phyloP scores from a whole-genome alignment of 2,329 filamentous ascomycete genomes.

The Xylariaceae sp. region DNA sequence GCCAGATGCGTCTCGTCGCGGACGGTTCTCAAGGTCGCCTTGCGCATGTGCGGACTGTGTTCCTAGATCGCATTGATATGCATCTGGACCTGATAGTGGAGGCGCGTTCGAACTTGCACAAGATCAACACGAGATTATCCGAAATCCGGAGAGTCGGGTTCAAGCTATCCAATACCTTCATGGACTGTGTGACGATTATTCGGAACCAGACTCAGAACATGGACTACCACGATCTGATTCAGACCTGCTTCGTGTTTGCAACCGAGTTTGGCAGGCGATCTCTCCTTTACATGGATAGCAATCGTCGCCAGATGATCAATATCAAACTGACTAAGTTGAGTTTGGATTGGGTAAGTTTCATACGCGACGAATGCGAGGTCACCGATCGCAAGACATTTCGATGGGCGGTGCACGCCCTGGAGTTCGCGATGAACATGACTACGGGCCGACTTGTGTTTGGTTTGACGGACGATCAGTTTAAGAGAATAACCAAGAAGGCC shows the following conservation, averaged over 20 bases:
- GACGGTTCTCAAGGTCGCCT: slow-evolving; percentile 78
- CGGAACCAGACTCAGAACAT: slow-evolving; percentile 76
- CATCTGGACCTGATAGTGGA: slow-evolving; percentile 87
- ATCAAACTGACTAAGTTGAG: slow-evolving; percentile 88
- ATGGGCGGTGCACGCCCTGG: slow-evolving; percentile 91
- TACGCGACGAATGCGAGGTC: slow-evolving; percentile 92
- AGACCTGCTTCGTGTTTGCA: slow-evolving; percentile 97
- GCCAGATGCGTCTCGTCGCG: slow-evolving; percentile 81
- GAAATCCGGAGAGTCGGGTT: slow-evolving; percentile 95
- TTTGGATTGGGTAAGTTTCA: slow-evolving; percentile 95
- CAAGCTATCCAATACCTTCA: slow-evolving; percentile 94
- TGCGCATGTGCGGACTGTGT: slow-evolving; percentile 69
- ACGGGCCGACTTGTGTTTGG: slow-evolving; percentile 88
- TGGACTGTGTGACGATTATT: slow-evolving; percentile 96
- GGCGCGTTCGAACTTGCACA: slow-evolving; percentile 85
- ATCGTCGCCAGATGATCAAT: slow-evolving; percentile 94
- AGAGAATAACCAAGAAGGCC: slow-evolving; percentile 76
- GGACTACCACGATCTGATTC: slow-evolving; percentile 90
- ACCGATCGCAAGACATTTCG: slow-evolving; percentile 94
- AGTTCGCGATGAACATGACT: slow-evolving; percentile 97
- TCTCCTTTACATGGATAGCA: slow-evolving; percentile 91
- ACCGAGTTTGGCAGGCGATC: slow-evolving; percentile 97
- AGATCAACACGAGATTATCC: slow-evolving; percentile 84
- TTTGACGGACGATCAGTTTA: slow-evolving; percentile 83
- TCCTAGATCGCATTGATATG: slow-evolving; percentile 72